Base-by-base conservation (phyloP, 805 yeast species). In the Diddensiella transvaalensis region DNA sequence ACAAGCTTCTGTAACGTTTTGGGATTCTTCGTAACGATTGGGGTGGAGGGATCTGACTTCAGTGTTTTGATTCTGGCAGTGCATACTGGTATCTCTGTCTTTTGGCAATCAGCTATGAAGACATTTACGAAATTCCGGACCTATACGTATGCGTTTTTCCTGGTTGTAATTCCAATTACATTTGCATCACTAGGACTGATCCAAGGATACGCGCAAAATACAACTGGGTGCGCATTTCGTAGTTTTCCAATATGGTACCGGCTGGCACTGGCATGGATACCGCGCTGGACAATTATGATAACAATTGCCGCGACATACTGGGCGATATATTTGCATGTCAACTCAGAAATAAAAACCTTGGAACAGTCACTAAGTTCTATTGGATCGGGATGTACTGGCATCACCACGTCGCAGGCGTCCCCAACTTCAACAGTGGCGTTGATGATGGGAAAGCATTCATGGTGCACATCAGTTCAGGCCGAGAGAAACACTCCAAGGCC, bases 1-100 rank as follows among this genome's bases (percentile, higher is more conserved):
- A 41, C 71, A 68, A 52, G 65, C 70, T 79, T 83, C 56, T 79
- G 83, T 55, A 78, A 81, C 57, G 77, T 78, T 1, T 73, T 84
- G 19, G 96, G 96, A 1, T 88, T 85, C 71, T 78, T 87, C 64
- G 83, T 95, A 0, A 85, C 89, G 1, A 73, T 82, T 40, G 74
- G 87, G 17, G 82, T 84, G 15, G 93, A 85, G 65, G 95, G 95
- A 19, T 87, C 88, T 1, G 97, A 89, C 65, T 62, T 87, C 23
- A 87, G 91, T 19, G 87, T 87, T 46, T 68, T 87, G 26, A 73
- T 83, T 30, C 85, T 89, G 67, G 96, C 96, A 1, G 64, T 87
- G 5, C 96, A 88, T 65, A 84, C 91, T 3, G 85, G 79, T 24
- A 60, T 88, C 29, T 67, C 86, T 22, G 83, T 89, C 2, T 85